phyloP scores from a whole-genome alignment of 805 yeast species.

The Starmerella apicola region DNA sequence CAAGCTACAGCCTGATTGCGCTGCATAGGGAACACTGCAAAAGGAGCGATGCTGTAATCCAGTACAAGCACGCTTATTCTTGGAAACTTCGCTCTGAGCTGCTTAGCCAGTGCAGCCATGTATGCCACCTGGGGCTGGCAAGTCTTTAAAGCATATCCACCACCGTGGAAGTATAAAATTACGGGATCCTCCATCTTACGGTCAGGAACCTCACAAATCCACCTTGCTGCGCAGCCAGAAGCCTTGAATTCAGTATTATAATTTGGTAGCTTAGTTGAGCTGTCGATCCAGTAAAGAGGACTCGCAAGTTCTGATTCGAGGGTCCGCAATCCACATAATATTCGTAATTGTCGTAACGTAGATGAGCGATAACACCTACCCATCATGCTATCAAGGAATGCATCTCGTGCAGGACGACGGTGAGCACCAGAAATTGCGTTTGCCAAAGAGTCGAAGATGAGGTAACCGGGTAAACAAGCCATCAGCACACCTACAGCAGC shows the following conservation, averaged over 20 bases:
- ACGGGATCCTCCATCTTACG: conserved; percentile 21
- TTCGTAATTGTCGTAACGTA: conserved; percentile 19
- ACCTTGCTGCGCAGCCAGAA: conserved; percentile 16
- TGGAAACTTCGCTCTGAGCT: conserved; percentile 1
- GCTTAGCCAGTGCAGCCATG: conserved; percentile 9
- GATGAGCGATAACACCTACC: conserved; percentile 17
- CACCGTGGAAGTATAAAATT: conserved; percentile 22
- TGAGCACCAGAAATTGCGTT: conserved; percentile 2
- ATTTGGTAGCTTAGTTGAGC: conserved; percentile 6
- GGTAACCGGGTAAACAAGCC: background rate
- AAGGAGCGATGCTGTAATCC: conserved; percentile 25
- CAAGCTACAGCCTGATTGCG: conserved; percentile 21
- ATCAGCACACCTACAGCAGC: background rate
- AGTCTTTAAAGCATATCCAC: conserved; percentile 20
- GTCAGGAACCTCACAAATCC: conserved; percentile 20
- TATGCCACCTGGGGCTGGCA: conserved; percentile 17
- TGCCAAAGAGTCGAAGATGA: conserved; percentile 1
- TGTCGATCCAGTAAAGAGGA: conserved; percentile 2
- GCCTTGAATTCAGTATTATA: conserved; percentile 13
- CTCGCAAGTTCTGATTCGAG: conserved; percentile 12
- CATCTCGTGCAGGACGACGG: conserved; percentile 9
- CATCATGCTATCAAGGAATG: conserved; percentile 13
- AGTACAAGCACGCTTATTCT: conserved; percentile 19
- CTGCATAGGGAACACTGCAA: conserved; percentile 22
- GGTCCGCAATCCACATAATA: conserved; percentile 17